Evolutionary conservation across 2,329 filamentous ascomycete species (phyloP).

Genomic region (Monosporascus sp.): DNA sequence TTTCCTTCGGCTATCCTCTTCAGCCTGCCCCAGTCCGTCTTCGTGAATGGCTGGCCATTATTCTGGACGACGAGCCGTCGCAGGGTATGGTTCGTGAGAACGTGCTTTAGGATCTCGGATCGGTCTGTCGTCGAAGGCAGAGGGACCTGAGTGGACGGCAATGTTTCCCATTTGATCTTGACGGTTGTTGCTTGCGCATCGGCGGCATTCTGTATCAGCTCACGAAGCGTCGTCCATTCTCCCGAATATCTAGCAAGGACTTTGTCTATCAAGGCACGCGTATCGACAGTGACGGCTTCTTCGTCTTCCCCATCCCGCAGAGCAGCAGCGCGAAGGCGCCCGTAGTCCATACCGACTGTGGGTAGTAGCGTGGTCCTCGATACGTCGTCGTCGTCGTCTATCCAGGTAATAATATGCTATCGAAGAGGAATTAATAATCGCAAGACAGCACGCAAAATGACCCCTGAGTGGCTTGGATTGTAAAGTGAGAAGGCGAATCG

Average conservation of each 20-base stretch:
- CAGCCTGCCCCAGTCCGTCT: slow-evolving; percentile 86
- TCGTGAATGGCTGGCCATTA: slow-evolving; percentile 80
- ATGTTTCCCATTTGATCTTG: slow-evolving; percentile 85
- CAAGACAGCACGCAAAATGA: too few relatives aligned
- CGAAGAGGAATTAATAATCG: slow-evolving; percentile 8
- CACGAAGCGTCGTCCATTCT: slow-evolving; percentile 85
- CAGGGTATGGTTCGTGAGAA: slow-evolving; percentile 78
- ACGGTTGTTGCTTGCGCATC: slow-evolving; percentile 90
- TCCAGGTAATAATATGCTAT: slow-evolving; percentile 3
- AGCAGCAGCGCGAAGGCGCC: slow-evolving; percentile 77
- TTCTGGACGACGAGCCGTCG: slow-evolving; percentile 87
- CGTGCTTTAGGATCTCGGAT: slow-evolving; percentile 74
- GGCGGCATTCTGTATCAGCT: slow-evolving; percentile 97
- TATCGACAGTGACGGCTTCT: slow-evolving; percentile 97
- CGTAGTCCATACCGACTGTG: slow-evolving; percentile 58
- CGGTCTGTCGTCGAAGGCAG: slow-evolving; percentile 60
- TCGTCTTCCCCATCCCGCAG: slow-evolving; percentile 83
- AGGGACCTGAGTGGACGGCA: slow-evolving; percentile 74
- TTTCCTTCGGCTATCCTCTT: slow-evolving; percentile 99
- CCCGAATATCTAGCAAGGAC: slow-evolving; percentile 93
- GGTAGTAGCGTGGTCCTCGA: background rate
- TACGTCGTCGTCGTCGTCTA: background rate
- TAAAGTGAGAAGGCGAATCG: background rate
- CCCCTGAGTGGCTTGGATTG: background rate
- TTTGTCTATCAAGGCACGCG: slow-evolving; percentile 93